Evolutionary conservation across 306 rosid genomes (phyloP), one percentile per base, ranked within the genome.

Genomic region (Rosa multiflora): DNA sequence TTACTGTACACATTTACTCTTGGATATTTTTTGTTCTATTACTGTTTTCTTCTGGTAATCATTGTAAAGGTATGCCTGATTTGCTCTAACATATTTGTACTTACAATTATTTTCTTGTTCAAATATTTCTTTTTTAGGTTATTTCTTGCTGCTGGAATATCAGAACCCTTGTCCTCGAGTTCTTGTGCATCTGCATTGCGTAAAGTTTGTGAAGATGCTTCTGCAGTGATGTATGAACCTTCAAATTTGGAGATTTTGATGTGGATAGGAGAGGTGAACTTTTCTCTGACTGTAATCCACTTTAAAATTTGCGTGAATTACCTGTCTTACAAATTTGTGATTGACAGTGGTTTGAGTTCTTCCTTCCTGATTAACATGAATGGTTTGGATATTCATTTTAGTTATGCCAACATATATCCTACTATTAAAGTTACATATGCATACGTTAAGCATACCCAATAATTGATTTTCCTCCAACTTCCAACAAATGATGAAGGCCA

Each of bases 201-300:
- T 77, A 94, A 89, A 91, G 81, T 94, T 82, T 94, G 99, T 43
- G 99, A 94, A 77, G 99, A 94, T 80, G 91, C 97, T 80, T 86
- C 95, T 6, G 78, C 87, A 53, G 90, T 91, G 77, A 89, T 94
- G 74, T 89, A 76, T 87, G 99, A 94, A 82, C 93, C 90, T 83
- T 88, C 91, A n/a, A 91, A 91, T 89, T 86, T 94, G 92, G 99
- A 94, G 89, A 86, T 94, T 67, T 83, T 94, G 80, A 89, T 94
- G 90, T 94, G 99, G 99, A 87, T 94, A 59, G 99, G 97, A 88
- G 97, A 94, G 99, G 99, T 92, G 79, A 77, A 85, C 55, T 81
- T 26, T 82, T 85, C 52, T 51, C 63, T 48, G 74, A 70, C 72
- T 58, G 59, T 26, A 23, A 37, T 64, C 56, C 74, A 78, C 46